These are phyloP conservation scores for Fusarium irregulare DNA, from an alignment of 2,329 filamentous ascomycete species.

Conservation along the genomic window DNA sequence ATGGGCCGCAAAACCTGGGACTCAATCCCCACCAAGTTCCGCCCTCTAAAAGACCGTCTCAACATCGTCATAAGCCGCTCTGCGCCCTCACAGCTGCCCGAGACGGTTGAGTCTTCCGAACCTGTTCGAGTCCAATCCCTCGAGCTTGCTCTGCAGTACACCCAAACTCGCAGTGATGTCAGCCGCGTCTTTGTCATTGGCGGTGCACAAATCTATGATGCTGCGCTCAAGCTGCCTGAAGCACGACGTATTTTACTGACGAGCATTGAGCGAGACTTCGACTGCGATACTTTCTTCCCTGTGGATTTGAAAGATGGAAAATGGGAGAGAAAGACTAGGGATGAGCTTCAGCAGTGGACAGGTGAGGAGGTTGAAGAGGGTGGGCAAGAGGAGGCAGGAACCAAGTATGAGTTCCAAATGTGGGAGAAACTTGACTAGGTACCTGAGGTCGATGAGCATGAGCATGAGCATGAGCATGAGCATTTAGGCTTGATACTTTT, in stretches of 20 bases:
- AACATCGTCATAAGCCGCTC: slow-evolving; percentile 83
- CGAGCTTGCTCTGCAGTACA: slow-evolving; percentile 65
- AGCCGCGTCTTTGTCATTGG: slow-evolving; percentile 87
- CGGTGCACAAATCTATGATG: slow-evolving; percentile 84
- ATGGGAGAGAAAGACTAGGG: slow-evolving; percentile 66
- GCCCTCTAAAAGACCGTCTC: slow-evolving; percentile 81
- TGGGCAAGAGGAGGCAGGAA: slow-evolving; percentile 70
- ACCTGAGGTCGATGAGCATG: not conserved
- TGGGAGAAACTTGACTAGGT: slow-evolving; percentile 66
- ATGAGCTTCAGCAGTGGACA: slow-evolving; percentile 70
- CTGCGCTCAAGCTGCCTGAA: slow-evolving; percentile 70
- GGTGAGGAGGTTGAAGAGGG: slow-evolving; percentile 71
- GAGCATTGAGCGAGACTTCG: slow-evolving; percentile 74
- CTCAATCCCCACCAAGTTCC: slow-evolving; percentile 80
- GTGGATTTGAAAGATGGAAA: slow-evolving; percentile 61
- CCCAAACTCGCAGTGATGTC: slow-evolving; percentile 55
- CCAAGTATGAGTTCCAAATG: slow-evolving; percentile 78
- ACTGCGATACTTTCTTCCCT: slow-evolving; percentile 81
- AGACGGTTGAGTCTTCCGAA: slow-evolving; percentile 41
- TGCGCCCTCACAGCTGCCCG: slow-evolving; percentile 41
- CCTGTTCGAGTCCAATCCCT: slow-evolving; percentile 70
- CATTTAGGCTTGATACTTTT: not conserved
- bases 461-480: not conserved
- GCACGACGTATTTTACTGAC: slow-evolving; percentile 76
- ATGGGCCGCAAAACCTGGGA: slow-evolving; percentile 99